phyloP scores from a whole-genome alignment of 805 yeast genomes.

The Scheffersomyces ergatensis region DNA sequence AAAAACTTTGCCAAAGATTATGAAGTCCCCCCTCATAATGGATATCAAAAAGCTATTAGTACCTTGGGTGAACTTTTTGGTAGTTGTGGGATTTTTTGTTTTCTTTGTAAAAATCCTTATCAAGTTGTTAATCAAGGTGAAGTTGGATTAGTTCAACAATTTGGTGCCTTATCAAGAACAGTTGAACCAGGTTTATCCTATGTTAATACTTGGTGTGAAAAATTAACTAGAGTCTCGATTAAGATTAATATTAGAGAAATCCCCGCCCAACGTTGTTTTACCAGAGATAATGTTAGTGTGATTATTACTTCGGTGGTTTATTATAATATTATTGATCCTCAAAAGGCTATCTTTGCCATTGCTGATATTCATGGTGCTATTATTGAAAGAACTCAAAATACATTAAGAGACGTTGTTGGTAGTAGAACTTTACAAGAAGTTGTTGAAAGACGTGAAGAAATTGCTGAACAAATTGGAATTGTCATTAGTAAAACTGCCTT shows the following conservation, averaged over 20 bases:
- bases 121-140: slow-evolving; percentile 60
- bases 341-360: slow-evolving; percentile 60
- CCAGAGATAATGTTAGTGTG: slow-evolving; percentile 67
- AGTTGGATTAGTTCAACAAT: slow-evolving; percentile 65
- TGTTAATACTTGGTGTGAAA: slow-evolving; percentile 66
- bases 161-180: slow-evolving; percentile 62
- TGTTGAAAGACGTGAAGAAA: slow-evolving; percentile 69
- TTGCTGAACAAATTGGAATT: slow-evolving; percentile 61
- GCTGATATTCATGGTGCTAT: slow-evolving; percentile 53
- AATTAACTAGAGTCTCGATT: slow-evolving; percentile 47
- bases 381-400: slow-evolving; percentile 67
- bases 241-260: slow-evolving; percentile 60
- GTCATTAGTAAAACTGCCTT: slow-evolving; percentile 61
- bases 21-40: slow-evolving; percentile 36
- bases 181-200: slow-evolving; percentile 69
- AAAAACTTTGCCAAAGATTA: slow-evolving; percentile 41
- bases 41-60: slow-evolving; percentile 41
- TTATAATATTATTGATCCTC: slow-evolving; percentile 66
- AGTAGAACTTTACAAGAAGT: slow-evolving; percentile 65
- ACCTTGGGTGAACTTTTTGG: slow-evolving; percentile 50
- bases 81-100: slow-evolving; percentile 53
- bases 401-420: slow-evolving; percentile 71
- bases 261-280: slow-evolving; percentile 66
- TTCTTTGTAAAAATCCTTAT: slow-evolving; percentile 59
- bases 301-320: slow-evolving; percentile 64